Percentiles rank a stretch among this genome's conserved stretches.
phyloP scores from a whole-genome alignment of 164 flowering plant genomes.

The Pachysandra terminalis region DNA sequence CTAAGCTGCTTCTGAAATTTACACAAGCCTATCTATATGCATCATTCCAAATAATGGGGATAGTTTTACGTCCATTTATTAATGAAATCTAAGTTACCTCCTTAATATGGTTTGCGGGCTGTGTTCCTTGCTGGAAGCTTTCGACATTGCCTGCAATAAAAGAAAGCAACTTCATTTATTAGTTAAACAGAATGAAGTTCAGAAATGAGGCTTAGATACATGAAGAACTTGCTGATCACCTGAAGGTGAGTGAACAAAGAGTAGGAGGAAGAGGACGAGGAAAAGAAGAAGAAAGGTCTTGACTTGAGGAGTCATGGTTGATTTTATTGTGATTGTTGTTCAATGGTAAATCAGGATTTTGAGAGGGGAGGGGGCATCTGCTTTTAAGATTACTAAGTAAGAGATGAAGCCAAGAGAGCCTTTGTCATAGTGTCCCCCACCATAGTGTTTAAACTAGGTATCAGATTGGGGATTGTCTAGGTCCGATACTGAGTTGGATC shows the following conservation, averaged over 20 bases:
- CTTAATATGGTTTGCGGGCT: neutral
- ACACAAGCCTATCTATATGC: too few species aligned
- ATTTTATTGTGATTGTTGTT: too few species aligned
- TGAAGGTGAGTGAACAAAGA: conserved; percentile 17
- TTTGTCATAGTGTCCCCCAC: conserved; percentile 21
- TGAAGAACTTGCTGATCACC: conserved; percentile 21
- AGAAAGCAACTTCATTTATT: neutral
- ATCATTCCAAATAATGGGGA: too few species aligned
- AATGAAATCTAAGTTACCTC: too few species aligned
- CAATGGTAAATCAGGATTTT: neutral
- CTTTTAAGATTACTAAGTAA: conserved; percentile 6
- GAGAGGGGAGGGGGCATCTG: conserved; percentile 6
- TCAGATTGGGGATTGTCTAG: too few species aligned
- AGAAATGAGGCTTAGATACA: neutral
- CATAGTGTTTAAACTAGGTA: too few species aligned
- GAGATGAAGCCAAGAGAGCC: conserved; percentile 16
- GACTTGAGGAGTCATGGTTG: conserved; percentile 16
- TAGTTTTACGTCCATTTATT: too few species aligned
- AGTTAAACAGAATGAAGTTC: neutral
- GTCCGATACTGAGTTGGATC: too few species aligned
- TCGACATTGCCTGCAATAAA: conserved; percentile 19
- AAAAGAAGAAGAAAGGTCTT: conserved; percentile 9
- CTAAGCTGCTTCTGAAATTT: too few species aligned
- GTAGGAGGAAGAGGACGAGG: conserved; percentile 20
- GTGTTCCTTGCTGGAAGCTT: conserved; percentile 6